phyloP scores from a whole-genome alignment of 2,329 filamentous ascomycete genomes.

The Beauveria asiatica region DNA sequence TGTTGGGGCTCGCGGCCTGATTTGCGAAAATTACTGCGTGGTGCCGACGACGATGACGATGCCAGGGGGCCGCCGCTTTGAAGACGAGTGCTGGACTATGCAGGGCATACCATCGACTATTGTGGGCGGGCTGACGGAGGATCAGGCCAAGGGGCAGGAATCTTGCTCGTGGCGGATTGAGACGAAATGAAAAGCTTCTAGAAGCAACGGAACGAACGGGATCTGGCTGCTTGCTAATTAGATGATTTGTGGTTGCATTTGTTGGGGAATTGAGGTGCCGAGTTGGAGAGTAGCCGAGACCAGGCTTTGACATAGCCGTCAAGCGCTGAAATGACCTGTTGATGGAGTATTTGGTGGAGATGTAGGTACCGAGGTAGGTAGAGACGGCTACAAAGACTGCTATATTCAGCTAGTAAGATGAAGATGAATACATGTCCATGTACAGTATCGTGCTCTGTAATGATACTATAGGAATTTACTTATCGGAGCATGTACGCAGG shows the following conservation, averaged over 20 bases:
- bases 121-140: constrained; percentile 6
- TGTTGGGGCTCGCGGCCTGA: neutral
- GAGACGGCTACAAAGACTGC: no score
- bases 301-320: neutral
- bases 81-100: neutral
- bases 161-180: neutral
- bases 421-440: no score
- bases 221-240: neutral
- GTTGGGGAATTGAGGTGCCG: neutral
- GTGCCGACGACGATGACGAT: neutral
- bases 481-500: neutral
- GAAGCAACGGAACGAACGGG: no score
- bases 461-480: neutral
- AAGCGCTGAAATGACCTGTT: neutral
- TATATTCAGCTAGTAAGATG: no score
- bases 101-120: neutral
- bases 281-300: neutral
- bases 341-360: no score
- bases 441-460: neutral
- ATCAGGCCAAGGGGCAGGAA: constrained; percentile 5
- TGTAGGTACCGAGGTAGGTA: no score
- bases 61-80: neutral
- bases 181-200: neutral
- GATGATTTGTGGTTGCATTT: neutral
- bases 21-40: constrained; percentile 1